These are phyloP conservation scores for Collybia sordida DNA, from an alignment of 768 basidiomycete species.

Conservation along the genomic window DNA sequence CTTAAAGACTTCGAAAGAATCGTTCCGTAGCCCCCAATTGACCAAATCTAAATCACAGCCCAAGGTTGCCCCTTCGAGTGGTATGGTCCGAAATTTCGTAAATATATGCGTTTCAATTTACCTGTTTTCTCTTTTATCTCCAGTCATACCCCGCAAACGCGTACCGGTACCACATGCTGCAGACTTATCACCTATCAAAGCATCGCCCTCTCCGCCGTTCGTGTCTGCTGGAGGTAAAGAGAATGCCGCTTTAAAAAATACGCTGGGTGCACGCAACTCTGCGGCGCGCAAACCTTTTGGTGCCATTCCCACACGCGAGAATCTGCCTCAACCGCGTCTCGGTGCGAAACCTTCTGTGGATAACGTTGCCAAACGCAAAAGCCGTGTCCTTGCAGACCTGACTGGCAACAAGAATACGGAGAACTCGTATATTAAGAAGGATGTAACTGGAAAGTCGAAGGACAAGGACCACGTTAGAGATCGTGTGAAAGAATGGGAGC, in stretches of 20 bases:
- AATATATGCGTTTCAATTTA: not conserved
- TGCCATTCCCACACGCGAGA: slow-evolving; percentile 22
- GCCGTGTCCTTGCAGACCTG: slow-evolving; percentile 37
- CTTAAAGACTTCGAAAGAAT: slow-evolving; percentile 8
- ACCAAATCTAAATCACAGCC: slow-evolving; percentile 45
- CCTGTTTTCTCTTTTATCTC: slow-evolving; percentile 8
- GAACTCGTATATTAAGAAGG: slow-evolving; percentile 8
- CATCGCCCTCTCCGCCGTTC: slow-evolving; percentile 45
- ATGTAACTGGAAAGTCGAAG: slow-evolving; percentile 9
- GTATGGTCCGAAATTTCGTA: slow-evolving; percentile 24
- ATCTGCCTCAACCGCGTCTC: slow-evolving; percentile 14
- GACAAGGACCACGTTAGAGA: slow-evolving; percentile 47
- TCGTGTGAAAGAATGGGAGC: slow-evolving; percentile 75
- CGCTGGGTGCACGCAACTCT: slow-evolving; percentile 16
- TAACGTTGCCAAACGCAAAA: slow-evolving; percentile 20
- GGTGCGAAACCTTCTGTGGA: slow-evolving; percentile 7
- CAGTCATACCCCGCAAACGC: slow-evolving; percentile 38
- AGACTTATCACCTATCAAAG: slow-evolving; percentile 53
- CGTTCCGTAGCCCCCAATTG: slow-evolving; percentile 8
- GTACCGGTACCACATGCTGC: slow-evolving; percentile 27
- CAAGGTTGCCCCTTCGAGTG: slow-evolving; percentile 34
- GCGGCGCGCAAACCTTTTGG: slow-evolving; percentile 32
- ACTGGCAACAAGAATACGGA: slow-evolving; percentile 29
- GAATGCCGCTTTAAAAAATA: slow-evolving; percentile 34
- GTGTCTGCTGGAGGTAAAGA: slow-evolving; percentile 35